A percentile compares a stretch with the other conserved stretches of the same genome.
Conservation (phyloP, 2,329 filamentous ascomycete species). For the Aureobasidium sp. region DNA sequence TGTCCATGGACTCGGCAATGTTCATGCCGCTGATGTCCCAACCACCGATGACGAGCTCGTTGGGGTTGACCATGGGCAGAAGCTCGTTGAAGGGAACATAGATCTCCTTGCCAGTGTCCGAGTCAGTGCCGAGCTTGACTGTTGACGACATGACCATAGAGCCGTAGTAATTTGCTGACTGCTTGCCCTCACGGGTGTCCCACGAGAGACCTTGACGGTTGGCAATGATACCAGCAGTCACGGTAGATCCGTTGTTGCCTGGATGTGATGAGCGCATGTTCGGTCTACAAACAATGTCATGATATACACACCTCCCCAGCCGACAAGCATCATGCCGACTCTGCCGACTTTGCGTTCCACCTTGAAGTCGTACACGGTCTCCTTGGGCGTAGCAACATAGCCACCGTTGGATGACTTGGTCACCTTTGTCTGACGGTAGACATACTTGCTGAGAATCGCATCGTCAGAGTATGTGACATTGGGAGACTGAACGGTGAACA, state of each 20-base stretch:
- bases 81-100: slow-evolving; percentile 94
- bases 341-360: slow-evolving; percentile 89
- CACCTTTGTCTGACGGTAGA: slow-evolving; percentile 89
- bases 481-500: slow-evolving; percentile 85
- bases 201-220: slow-evolving; percentile 81
- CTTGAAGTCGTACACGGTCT: slow-evolving; percentile 95
- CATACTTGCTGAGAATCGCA: slow-evolving; percentile 89
- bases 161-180: slow-evolving; percentile 92
- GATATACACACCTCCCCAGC: slow-evolving; percentile 63
- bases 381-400: slow-evolving; percentile 75
- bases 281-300: too few species aligned
- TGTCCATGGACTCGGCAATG: slow-evolving; percentile 87
- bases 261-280: neutral
- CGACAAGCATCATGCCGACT: slow-evolving; percentile 94
- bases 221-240: slow-evolving; percentile 94
- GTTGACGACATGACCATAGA: slow-evolving; percentile 96
- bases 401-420: slow-evolving; percentile 64
- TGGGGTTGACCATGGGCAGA: slow-evolving; percentile 93
- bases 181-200: slow-evolving; percentile 88
- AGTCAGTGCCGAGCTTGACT: slow-evolving; percentile 88
- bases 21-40: slow-evolving; percentile 96
- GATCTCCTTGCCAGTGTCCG: slow-evolving; percentile 76
- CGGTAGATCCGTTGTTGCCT: slow-evolving; percentile 87
- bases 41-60: slow-evolving; percentile 88
- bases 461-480: slow-evolving; percentile 86